Conservation (phyloP, 192 early-diverging fungal genomes). For the Radiomyces spectabilis region DNA sequence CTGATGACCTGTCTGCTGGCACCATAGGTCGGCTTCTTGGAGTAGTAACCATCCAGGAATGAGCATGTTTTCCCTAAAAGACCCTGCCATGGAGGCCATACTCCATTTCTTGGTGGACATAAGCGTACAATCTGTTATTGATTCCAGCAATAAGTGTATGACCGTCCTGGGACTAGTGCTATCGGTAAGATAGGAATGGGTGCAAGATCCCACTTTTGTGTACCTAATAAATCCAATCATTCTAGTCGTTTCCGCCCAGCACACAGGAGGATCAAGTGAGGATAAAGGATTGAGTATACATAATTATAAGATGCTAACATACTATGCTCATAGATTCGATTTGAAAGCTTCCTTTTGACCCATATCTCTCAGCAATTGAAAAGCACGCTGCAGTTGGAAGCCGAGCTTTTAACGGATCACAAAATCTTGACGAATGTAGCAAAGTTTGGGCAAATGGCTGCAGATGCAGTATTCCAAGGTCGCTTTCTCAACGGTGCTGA, state of each 20-base stretch:
- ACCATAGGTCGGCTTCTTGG: too few relatives aligned
- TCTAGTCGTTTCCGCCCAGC: background rate
- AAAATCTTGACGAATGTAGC: conserved; percentile 33
- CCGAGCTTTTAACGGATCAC: conserved; percentile 26
- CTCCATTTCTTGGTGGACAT: conserved; percentile 50
- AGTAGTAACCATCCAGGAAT: too few relatives aligned
- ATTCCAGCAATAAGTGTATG: conserved; percentile 32
- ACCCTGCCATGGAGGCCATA: conserved; percentile 31
- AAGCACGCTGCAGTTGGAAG: conserved; percentile 32
- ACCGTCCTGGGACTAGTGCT: conserved; percentile 29
- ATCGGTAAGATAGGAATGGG: too few relatives aligned
- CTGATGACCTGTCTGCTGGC: too few relatives aligned
- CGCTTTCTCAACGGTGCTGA: conserved; percentile 38
- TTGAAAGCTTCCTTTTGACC: conserved; percentile 35
- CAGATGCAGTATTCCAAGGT: conserved; percentile 45
- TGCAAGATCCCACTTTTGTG: background rate
- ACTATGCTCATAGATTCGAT: conserved; percentile 11
- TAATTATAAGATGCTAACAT: background rate
- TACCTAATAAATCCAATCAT: background rate
- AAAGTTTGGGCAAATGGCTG: conserved; percentile 31
- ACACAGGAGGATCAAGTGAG: background rate
- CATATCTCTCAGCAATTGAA: conserved; percentile 35
- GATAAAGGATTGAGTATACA: conserved; percentile 10
- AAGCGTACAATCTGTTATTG: conserved; percentile 46
- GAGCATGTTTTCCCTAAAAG: too few relatives aligned